These are phyloP conservation scores for Centella asiatica DNA, from an alignment of 129 eudicot species.

Conservation along the genomic window DNA sequence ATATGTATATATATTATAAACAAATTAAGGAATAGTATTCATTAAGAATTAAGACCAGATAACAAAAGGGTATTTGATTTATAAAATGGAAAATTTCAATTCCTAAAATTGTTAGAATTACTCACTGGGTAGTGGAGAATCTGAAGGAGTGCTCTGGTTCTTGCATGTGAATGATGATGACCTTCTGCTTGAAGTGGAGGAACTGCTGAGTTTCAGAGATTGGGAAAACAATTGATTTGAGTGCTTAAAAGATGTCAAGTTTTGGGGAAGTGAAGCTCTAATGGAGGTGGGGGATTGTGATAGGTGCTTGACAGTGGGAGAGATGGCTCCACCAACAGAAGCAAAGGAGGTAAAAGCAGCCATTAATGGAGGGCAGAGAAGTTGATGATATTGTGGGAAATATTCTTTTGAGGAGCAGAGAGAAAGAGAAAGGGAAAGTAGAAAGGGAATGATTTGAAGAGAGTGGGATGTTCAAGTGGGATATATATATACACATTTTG, in stretches of 20 bases:
- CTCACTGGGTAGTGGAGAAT: constrained; percentile 44
- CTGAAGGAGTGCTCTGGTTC: constrained; percentile 35
- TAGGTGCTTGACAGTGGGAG: constrained; percentile 29
- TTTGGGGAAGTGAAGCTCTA: not conserved
- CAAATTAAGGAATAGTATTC: not conserved
- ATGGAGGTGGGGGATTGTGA: too few relatives aligned
- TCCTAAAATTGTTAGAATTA: too few relatives aligned
- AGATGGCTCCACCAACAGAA: constrained; percentile 28
- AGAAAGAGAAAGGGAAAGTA: not conserved
- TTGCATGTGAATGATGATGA: constrained; percentile 29
- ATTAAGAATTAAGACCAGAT: not conserved
- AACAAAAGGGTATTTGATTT: not conserved
- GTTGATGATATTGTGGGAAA: not conserved
- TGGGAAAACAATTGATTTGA: not conserved
- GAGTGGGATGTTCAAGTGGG: not conserved
- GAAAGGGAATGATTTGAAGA: not conserved
- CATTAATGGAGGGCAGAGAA: constrained; percentile 25
- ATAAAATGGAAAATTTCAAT: not conserved
- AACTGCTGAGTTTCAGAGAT: constrained; percentile 1
- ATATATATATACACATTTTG: not conserved
- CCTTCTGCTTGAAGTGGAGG: constrained; percentile 8
- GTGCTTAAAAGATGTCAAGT: constrained; percentile 17
- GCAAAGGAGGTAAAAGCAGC: constrained; percentile 32
- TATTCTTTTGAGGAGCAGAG: not conserved
- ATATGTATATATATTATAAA: not conserved